Evolutionary conservation across 208 protist species (phyloP), one percentile per base, ranked within the genome.

Genomic region (Trypanosoma avium): DNA sequence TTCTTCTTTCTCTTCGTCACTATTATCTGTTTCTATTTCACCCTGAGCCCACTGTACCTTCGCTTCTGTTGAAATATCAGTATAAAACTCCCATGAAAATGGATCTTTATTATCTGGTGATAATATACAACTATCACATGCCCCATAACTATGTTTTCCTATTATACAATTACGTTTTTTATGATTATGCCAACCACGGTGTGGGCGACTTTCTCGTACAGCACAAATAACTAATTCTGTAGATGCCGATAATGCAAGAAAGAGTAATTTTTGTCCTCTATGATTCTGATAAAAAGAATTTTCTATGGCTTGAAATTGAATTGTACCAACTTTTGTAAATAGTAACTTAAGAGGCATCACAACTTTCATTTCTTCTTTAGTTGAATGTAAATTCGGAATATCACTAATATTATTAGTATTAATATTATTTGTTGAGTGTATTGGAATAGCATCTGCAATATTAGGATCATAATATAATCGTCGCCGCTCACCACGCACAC

Each of bases 201-300:
- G 83, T 13, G 78, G 61, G 1, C 84, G 79, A 35, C 73, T 78
- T 71, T 94, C 88, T 2, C 77, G 81, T 26, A 80, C 67, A 6
- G 73, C 69, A 38, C 76, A 84, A 29, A 90, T 75, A 33, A 91
- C 84, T 5, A 88, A 69, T 26, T 85, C 78, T 0, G 78, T 90
- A 13, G 82, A 42, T 43, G 69, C 67, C 3, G 52, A 46, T 60
- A 94, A 66, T 2, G 84, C 79, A 21, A 73, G 57, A 42, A 73
- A 64, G 40, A 94, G 76, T 0, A 88, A 60, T 17, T 55, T 47
- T 21, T 76, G 79, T 2, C 82, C 84, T 3, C 56, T 48, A 0
- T 32, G 21, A 40, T 35, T 54, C 7, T 36, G 19, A 29, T 56
- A 69, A 9, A 68, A 19, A 13, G 62, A 33, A 4, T 15, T n/a